Conservation (phyloP, 768 basidiomycete genomes). For the Leccinum subgranulosum region DNA sequence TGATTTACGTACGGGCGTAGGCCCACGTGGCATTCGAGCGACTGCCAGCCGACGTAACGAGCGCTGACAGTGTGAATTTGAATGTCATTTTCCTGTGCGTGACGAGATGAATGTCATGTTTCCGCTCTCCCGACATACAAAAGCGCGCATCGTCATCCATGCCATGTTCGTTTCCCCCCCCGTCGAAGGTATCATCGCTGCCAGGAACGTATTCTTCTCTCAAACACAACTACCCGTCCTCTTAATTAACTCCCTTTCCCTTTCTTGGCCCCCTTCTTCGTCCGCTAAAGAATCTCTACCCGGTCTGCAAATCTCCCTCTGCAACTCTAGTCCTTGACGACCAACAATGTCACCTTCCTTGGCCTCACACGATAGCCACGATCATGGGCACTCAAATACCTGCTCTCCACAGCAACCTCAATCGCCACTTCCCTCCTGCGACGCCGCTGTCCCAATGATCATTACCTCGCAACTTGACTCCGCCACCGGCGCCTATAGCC, state of each 20-base stretch:
- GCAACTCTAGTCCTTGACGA: conserved; percentile 29
- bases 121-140: conserved; percentile 19
- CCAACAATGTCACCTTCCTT: conserved; percentile 34
- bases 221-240: conserved; percentile 9
- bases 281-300: conserved; percentile 14
- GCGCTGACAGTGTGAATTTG: conserved; percentile 30
- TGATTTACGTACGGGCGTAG: conserved; percentile 6
- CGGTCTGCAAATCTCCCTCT: conserved; percentile 32
- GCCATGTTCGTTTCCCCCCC: conserved; percentile 1
- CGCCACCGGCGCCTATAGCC: neutral
- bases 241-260: conserved; percentile 17
- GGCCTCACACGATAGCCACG: conserved; percentile 6
- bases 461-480: conserved; percentile 4
- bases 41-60: conserved; percentile 17
- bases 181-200: conserved; percentile 2
- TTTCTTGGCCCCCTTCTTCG: conserved; percentile 15
- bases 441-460: conserved; percentile 20
- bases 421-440: neutral
- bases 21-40: conserved; percentile 25
- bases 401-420: neutral
- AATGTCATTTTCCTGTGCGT: conserved; percentile 26
- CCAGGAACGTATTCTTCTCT: conserved; percentile 11
- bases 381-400: conserved; percentile 27
- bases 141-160: conserved; percentile 12
- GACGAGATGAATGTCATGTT: conserved; percentile 19